Conservation (phyloP, 805 yeast genomes). For the Kodamaea jinghongensis region DNA sequence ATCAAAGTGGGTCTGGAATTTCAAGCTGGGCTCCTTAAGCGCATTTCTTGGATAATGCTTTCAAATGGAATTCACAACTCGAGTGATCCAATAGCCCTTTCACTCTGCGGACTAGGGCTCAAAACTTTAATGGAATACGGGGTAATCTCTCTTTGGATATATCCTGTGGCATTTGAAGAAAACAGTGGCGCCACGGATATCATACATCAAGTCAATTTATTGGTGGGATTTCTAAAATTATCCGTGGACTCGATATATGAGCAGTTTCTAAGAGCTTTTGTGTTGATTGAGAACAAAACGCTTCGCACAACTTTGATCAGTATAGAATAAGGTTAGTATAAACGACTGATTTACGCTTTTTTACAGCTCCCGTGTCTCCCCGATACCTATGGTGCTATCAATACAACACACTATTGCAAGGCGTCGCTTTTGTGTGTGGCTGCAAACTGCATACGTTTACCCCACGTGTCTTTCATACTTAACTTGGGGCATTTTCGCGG, state of each 20-base stretch:
- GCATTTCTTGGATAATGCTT: constrained; percentile 4
- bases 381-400: too few species aligned
- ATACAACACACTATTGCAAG: too few species aligned
- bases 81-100: constrained; percentile 5
- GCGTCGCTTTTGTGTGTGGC: too few species aligned
- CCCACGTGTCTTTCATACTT: too few species aligned
- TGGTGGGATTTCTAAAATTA: too few species aligned
- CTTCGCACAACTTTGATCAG: neutral
- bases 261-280: neutral
- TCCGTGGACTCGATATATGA: neutral
- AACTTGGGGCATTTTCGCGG: too few species aligned
- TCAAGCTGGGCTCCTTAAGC: constrained; percentile 5
- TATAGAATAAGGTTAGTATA: too few species aligned
- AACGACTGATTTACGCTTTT: too few species aligned
- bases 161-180: neutral
- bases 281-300: constrained; percentile 3
- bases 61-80: constrained; percentile 9
- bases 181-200: neutral
- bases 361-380: too few species aligned
- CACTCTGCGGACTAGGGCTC: constrained; percentile 11
- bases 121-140: constrained; percentile 4
- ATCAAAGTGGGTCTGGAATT: constrained; percentile 4
- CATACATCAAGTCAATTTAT: too few species aligned
- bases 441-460: too few species aligned
- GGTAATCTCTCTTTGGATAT: constrained; percentile 7